Evolutionary conservation across 164 flowering plant genomes (phyloP).

Genomic region (Malania oleifera): DNA sequence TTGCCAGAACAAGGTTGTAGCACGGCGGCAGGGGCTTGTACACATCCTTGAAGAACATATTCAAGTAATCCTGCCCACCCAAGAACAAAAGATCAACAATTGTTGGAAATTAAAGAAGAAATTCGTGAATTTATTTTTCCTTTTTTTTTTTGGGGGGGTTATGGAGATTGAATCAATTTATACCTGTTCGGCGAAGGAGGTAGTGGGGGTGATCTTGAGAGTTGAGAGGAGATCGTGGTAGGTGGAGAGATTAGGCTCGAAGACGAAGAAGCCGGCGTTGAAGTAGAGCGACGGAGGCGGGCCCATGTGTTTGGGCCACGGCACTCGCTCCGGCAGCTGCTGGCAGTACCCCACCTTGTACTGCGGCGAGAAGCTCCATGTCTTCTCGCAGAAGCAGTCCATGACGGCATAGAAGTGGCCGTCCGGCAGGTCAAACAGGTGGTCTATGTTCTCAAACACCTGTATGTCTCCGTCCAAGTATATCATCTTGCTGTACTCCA

Average conservation of each 20-base stretch:
- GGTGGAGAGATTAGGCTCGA: constrained; percentile 1
- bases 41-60: constrained; percentile 8
- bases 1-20: constrained; percentile 12
- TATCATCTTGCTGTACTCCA: no score
- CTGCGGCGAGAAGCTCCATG: no score
- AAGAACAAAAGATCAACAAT: no score
- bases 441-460: no score
- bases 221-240: constrained; percentile 3
- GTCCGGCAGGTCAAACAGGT: no score
- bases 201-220: constrained; percentile 6
- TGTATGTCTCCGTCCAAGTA: no score
- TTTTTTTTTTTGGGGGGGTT: no score
- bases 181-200: constrained; percentile 12
- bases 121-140: no score
- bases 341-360: constrained; percentile 3
- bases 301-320: constrained; percentile 1
- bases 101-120: no score
- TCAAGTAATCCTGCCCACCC: constrained; percentile 14
- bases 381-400: no score
- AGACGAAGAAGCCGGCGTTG: constrained; percentile 13
- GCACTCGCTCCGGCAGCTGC: constrained; percentile 8
- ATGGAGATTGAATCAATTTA: no score
- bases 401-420: no score
- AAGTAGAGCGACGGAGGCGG: constrained; percentile 7
- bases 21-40: not conserved